These are phyloP conservation scores for Globisporangium splendens DNA, from an alignment of 352 stramenopile species.

Conservation along the genomic window DNA sequence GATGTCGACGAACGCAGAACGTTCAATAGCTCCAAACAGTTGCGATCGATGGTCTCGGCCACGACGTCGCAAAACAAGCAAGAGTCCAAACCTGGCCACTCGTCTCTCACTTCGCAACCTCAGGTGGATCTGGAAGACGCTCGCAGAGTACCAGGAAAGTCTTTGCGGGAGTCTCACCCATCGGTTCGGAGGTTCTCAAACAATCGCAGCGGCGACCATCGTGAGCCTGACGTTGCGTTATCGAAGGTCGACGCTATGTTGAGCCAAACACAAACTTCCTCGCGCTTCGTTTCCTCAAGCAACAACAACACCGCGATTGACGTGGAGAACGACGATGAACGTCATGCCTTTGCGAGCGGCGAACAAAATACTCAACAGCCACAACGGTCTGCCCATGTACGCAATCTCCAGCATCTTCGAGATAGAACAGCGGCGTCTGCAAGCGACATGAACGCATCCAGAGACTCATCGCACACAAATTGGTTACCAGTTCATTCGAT, in stretches of 20 bases:
- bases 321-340: background rate
- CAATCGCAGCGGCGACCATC: background rate
- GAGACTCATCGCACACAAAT: too few relatives aligned
- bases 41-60: background rate
- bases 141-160: too few relatives aligned
- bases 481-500: background rate
- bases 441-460: background rate
- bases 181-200: background rate
- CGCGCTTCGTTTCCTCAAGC: background rate
- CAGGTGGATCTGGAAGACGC: background rate
- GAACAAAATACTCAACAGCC: background rate
- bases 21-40: background rate
- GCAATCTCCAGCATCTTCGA: background rate
- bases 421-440: background rate
- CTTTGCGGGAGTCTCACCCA: background rate
- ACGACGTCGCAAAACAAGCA: background rate
- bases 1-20: background rate
- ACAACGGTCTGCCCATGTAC: background rate
- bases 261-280: background rate
- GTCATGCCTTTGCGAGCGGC: background rate
- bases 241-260: background rate
- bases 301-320: background rate
- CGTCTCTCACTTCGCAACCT: background rate
- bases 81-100: background rate
- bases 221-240: background rate